Evolutionary conservation across 1,139 yeast species (phyloP).

Genomic region (Scheffersomyces illinoinensis): DNA sequence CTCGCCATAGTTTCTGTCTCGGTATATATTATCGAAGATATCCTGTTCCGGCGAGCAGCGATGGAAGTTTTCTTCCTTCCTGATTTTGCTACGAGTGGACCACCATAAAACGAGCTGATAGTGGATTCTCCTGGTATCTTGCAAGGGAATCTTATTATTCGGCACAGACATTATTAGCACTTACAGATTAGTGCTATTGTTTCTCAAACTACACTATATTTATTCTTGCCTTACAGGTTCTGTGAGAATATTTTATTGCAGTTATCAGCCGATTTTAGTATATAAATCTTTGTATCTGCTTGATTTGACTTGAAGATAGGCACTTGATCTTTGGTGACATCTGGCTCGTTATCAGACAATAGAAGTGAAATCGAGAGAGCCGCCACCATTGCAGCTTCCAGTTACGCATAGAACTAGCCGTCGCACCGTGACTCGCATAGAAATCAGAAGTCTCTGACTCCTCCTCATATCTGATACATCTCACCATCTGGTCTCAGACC

Average conservation of each 20-base stretch:
- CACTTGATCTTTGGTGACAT: neutral
- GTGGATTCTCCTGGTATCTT: neutral
- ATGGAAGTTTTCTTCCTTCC: neutral
- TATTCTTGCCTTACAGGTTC: neutral
- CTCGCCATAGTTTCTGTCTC: neutral
- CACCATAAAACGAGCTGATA: neutral
- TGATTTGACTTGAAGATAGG: neutral
- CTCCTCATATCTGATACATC: neutral
- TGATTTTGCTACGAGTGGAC: neutral
- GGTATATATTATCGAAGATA: neutral
- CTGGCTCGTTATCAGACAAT: neutral
- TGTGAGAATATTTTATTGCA: neutral
- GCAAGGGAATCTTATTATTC: neutral
- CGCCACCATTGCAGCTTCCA: neutral
- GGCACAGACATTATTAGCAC: neutral
- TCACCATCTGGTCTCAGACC: too few species aligned
- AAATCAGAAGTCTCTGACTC: too few species aligned
- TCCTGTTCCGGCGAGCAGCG: neutral
- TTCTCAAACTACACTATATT: neutral
- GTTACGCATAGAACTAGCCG: neutral
- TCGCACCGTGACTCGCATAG: neutral
- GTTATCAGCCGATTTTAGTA: neutral
- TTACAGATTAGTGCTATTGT: neutral
- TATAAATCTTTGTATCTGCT: neutral
- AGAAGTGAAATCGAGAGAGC: neutral